Base-by-base conservation (phyloP, 2,329 filamentous ascomycete species). In the Fusarium temperatum region DNA sequence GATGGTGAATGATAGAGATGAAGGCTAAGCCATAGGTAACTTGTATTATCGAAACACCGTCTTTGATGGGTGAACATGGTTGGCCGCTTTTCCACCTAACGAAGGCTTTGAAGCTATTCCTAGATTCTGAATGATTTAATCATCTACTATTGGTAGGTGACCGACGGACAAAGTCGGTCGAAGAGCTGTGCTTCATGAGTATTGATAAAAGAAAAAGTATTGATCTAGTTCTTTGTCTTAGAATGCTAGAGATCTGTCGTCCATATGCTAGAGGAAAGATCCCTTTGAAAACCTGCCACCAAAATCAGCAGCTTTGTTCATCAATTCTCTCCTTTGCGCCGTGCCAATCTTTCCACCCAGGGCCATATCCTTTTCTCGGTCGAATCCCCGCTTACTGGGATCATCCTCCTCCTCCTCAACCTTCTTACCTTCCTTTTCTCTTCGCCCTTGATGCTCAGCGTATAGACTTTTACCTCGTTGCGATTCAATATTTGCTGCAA, bases 281-380 rank as follows among this genome's bases (percentile, higher is more conserved):
- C 95, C 95, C 74, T 93, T 93, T 24, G 91, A 89, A 78, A 98
- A 98, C 55, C 94, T 87, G 2, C 92, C 92, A 8, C 93, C 91
- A 83, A 98, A 98, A 78, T 95, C 92, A 22, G 91, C 89, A 9
- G 94, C 93, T 80, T 93, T 92, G 74, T 89, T 92, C 68, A 98
- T 81, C 85, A 98, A 85, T 76, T 98, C 93, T 77, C 90, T 90
- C 75, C 92, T 90, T 84, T 98, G 91, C 41, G 91, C 87, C 74
- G 91, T 86, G 32, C 91, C 92, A 60, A 98, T 90, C 78, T 89
- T 90, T 24, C 90, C 89, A 14, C 92, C 92, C 6, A 94, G 84
- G 44, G 90, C 92, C 90, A 98, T 98, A 81, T 98, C 96, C 85
- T 98, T 98, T 82, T 98, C 94, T 72, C 91, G 89, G 83, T 98